Percentiles rank a stretch among this genome's conserved stretches.
Conservation (phyloP, 495 filamentous ascomycete genomes). For the Talaromyces borbonicus region DNA sequence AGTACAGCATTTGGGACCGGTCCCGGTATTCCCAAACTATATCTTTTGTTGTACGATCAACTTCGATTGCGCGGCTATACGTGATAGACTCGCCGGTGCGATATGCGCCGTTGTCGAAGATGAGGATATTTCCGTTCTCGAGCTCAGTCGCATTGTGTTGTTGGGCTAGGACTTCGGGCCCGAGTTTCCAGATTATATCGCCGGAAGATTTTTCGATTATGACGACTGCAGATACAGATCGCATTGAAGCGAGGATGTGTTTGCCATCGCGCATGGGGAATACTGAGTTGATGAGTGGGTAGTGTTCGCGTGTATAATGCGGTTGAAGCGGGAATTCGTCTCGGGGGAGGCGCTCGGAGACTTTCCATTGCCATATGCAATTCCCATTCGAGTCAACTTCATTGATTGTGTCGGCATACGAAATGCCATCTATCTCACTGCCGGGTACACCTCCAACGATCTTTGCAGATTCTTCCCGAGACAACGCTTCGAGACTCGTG, state of each 20-base stretch:
- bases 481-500: constrained; percentile 31
- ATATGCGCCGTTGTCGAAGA: constrained; percentile 40
- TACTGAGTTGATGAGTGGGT: constrained; percentile 35
- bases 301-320: constrained; percentile 37
- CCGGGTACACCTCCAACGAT: constrained; percentile 31
- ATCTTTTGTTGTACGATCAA: constrained; percentile 19
- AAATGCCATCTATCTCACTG: constrained; percentile 27
- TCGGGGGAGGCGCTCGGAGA: constrained; percentile 27
- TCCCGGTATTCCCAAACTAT: constrained; percentile 39
- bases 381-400: constrained; percentile 22
- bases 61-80: constrained; percentile 31
- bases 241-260: constrained; percentile 34
- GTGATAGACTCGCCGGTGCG: constrained; percentile 28
- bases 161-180: constrained; percentile 29
- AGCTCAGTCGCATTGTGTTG: constrained; percentile 37
- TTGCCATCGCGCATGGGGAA: constrained; percentile 22
- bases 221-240: constrained; percentile 31
- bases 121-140: constrained; percentile 28
- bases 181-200: constrained; percentile 31
- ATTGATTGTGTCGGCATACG: constrained; percentile 37
- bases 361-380: constrained; percentile 35
- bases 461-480: constrained; percentile 19
- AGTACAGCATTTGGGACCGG: constrained; percentile 27
- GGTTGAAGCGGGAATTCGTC: constrained; percentile 25
- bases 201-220: constrained; percentile 30